Conservation (phyloP, 1,284 basidiomycete species). For the Melampsora americana region DNA sequence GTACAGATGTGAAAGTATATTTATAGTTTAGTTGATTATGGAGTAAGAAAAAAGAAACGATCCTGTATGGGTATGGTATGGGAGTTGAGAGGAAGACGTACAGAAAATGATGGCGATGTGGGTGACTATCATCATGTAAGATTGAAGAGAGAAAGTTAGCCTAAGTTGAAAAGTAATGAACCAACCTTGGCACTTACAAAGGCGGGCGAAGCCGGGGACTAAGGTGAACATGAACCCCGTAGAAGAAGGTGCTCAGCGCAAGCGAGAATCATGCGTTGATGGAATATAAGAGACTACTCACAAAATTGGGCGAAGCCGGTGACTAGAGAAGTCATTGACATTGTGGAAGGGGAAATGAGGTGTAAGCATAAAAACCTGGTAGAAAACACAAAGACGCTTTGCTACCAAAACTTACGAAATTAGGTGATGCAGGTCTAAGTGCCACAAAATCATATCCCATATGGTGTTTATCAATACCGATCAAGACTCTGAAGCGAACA, state of each 20-base stretch:
- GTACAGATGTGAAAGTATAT: background rate
- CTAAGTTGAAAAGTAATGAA: too few relatives aligned
- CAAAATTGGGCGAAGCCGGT: slow-evolving; percentile 44
- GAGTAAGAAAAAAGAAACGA: background rate
- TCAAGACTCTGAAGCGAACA: background rate
- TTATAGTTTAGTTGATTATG: background rate
- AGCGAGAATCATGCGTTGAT: background rate
- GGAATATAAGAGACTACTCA: slow-evolving; percentile 11
- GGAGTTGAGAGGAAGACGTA: slow-evolving; percentile 4
- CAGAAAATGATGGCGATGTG: slow-evolving; percentile 44
- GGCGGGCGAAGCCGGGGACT: slow-evolving; percentile 44
- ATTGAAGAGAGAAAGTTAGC: background rate
- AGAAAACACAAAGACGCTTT: background rate
- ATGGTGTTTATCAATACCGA: background rate
- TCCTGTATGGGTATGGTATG: too few relatives aligned
- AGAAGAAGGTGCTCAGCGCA: background rate
- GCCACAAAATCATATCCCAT: background rate
- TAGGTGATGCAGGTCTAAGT: slow-evolving; percentile 42
- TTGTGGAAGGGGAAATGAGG: background rate
- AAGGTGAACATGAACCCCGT: background rate
- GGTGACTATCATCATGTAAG: slow-evolving; percentile 25
- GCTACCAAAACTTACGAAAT: slow-evolving; percentile 24
- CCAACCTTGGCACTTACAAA: slow-evolving; percentile 17
- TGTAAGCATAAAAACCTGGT: background rate
- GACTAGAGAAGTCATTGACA: slow-evolving; percentile 25